Base-by-base conservation (phyloP, 2,329 filamentous ascomycete genomes). In the Fusarium caatingaense region DNA sequence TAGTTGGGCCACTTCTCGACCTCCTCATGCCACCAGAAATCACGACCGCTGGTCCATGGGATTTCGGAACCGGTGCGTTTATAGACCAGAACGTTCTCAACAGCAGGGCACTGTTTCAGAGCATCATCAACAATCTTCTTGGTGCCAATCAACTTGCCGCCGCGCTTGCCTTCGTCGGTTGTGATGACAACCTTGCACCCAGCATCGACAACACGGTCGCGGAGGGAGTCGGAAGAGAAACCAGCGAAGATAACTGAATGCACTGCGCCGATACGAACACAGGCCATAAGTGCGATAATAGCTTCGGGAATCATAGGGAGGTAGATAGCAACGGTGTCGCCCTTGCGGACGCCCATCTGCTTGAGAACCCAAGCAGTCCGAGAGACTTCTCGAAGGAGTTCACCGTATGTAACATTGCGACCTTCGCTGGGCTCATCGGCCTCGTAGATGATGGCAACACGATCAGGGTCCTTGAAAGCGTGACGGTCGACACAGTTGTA, bases 41-140 rank as follows among this genome's bases (percentile, higher is more conserved):
- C 96, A 77, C 96, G 91, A 72, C 93, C 94, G 73, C 89, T 83
- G 55, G 93, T 97, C 92, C 92, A 95, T 70, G 95, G 94, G 21
- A 98, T 91, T 56, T 98, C 94, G 50, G 94, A 91, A 55, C 95
- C 95, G 40, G 96, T 99, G 76, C 96, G 92, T 88, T 97, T 95
- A 87, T 91, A 98, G 60, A 99, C 96, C 41, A 99, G 86, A 74
- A 93, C 93, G 81, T 92, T 89, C 44, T 86, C 89, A 71, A 99
- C 92, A 74, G 93, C 91, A 20, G 95, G 95, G 83, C 95, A 98
- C 83, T 97, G 93, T 86, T 96, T 97, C 66, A 99, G 88, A 40
- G 95, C 95, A 79, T 98, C 96, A 78, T 99, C 96, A 73, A 98
- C 96, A 79, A 99, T 98, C 86, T 97, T 97, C 90, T 99, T 98